Base-by-base conservation (phyloP, 2,329 filamentous ascomycete genomes). In the Phaeosphaeria sp. region DNA sequence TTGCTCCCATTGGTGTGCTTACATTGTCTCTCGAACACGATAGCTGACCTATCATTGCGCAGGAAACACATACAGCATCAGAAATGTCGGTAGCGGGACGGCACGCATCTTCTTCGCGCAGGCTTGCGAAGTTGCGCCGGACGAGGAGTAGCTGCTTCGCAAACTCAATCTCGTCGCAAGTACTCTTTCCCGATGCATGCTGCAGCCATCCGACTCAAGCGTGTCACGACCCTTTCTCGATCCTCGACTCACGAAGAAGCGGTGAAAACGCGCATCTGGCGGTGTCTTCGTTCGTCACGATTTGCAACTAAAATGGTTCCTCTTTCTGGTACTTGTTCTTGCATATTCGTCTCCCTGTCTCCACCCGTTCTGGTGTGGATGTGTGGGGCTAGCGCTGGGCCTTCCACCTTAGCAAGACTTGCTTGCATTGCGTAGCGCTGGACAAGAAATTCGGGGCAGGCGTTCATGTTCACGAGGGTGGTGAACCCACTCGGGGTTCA, bases 51-150 rank as follows among this genome's bases (percentile, higher is more conserved):
- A 49, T 54, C 45, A 43, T 33, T 51, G 7, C 51, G 20, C 46
- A 97, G 94, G 94, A 51, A 98, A 98, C 74, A 91, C 92, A 68
- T 99, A 99, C 78, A 91, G 90, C 72, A 97, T 99, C 69, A 84
- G 84, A 54, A 99, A 98, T 76, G 88, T 92, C 55, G 88, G 88
- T 69, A 84, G 89, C 61, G 82, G 83, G 59, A 85, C 88, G 4
- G 91, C 92, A 4, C 87, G 91, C 40, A 84, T 98, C 49, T 98
- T 98, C 81, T 99, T 98, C 77, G 89, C 93, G 1, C 95, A 99
- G 76, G 94, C 90, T 6, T 94, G 90, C 77, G 91, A 89, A 61
- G 66, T 60, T 21, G 44, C 44, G 43, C 52, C 50, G 18, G 55
- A 58, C 2, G 55, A 65, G 8, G 56, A 58, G 9, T 67, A 69